Evolutionary conservation across 768 basidiomycete species (phyloP).

Genomic region (Termitomyces sp.): DNA sequence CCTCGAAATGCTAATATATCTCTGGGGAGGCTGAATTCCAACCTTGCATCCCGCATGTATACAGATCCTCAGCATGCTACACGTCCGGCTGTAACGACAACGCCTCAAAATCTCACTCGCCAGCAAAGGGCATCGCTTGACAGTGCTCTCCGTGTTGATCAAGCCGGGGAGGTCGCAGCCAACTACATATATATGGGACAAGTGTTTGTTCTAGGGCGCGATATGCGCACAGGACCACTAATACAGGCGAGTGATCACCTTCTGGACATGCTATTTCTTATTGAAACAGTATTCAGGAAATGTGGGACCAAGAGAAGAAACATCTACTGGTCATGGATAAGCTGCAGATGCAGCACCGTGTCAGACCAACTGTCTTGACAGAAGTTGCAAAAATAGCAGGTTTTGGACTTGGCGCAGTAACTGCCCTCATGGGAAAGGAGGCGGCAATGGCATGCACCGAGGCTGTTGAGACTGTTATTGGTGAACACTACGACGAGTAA

Average conservation of each 20-base stretch:
- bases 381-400: conserved; percentile 85
- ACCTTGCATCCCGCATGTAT: conserved; percentile 43
- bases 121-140: conserved; percentile 49
- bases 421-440: conserved; percentile 85
- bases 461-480: conserved; percentile 96
- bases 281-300: conserved; percentile 51
- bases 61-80: conserved; percentile 27
- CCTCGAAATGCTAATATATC: neutral
- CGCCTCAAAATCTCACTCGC: conserved; percentile 46
- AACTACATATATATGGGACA: conserved; percentile 96
- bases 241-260: conserved; percentile 56
- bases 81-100: conserved; percentile 41
- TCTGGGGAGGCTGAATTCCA: neutral
- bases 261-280: neutral
- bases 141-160: conserved; percentile 81
- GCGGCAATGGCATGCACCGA: conserved; percentile 99
- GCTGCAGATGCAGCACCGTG: conserved; percentile 74
- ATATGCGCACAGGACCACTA: conserved; percentile 50
- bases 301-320: conserved; percentile 97
- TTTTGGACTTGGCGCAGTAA: conserved; percentile 79
- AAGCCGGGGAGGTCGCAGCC: conserved; percentile 92
- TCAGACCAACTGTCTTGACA: conserved; percentile 79
- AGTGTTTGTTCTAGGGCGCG: conserved; percentile 60
- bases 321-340: conserved; percentile 85
- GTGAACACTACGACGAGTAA: conserved; percentile 97